Evolutionary conservation across 352 stramenopile species (phyloP).

Genomic region (Phytophthora ohioensis): DNA sequence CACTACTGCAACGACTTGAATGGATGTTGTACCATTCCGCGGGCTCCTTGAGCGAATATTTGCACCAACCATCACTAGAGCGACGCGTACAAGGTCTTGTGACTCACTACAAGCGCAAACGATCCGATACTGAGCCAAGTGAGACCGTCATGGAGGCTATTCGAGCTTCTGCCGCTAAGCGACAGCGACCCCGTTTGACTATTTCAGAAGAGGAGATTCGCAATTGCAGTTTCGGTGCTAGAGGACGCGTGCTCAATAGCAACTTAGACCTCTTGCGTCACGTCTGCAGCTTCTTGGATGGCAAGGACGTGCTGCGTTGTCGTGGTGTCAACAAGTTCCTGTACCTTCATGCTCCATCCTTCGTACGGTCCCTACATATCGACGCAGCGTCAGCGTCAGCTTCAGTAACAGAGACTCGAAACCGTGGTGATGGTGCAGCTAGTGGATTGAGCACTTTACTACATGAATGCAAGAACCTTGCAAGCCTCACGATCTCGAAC

Average conservation of each 20-base stretch:
- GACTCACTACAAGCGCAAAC: conserved; percentile 64
- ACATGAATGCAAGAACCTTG: conserved; percentile 51
- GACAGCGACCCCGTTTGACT: conserved; percentile 19
- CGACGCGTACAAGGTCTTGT: conserved; percentile 79
- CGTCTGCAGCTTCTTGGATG: conserved; percentile 68
- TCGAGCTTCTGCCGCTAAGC: conserved; percentile 23
- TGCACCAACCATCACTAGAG: conserved; percentile 68
- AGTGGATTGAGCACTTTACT: conserved; percentile 40
- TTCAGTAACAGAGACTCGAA: conserved; percentile 10
- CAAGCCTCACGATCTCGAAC: conserved; percentile 60
- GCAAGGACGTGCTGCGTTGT: conserved; percentile 52
- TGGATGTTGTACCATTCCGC: conserved; percentile 82
- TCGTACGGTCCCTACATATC: conserved; percentile 58
- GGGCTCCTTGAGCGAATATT: conserved; percentile 70
- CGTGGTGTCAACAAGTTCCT: conserved; percentile 65
- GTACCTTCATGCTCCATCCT: conserved; percentile 47
- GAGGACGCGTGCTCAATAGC: conserved; percentile 53
- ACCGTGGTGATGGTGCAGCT: conserved; percentile 22
- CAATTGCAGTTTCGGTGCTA: conserved; percentile 22
- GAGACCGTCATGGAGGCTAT: conserved; percentile 25
- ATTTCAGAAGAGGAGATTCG: conserved; percentile 26
- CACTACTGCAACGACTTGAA: conserved; percentile 77
- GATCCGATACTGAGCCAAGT: conserved; percentile 19
- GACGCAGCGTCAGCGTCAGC: conserved; percentile 30
- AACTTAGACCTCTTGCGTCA: conserved; percentile 65